Percentiles rank a stretch among this genome's conserved stretches.
Conservation (phyloP, 2,329 filamentous ascomycete species). For the Herpotrichia juniperi region DNA sequence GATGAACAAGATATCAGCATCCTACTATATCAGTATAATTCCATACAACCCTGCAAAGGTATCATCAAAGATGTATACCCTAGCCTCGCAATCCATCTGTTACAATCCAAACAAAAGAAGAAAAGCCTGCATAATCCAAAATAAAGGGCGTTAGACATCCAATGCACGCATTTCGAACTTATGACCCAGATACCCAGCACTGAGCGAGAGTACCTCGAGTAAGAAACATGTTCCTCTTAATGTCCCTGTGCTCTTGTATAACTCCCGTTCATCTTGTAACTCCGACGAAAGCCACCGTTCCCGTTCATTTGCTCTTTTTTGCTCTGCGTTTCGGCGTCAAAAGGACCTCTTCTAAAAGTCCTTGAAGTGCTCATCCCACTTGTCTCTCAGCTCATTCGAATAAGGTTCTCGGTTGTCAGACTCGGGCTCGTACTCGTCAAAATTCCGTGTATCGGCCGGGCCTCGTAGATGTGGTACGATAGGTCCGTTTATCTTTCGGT, state of each 20-base stretch:
- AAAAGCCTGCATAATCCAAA: background rate
- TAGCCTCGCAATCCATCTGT: background rate
- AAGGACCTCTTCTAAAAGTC: constrained; percentile 67
- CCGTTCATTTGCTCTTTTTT: background rate
- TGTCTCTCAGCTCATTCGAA: constrained; percentile 69
- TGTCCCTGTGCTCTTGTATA: background rate
- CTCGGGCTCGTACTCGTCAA: constrained; percentile 83
- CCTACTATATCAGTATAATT: background rate
- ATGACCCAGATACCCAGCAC: background rate
- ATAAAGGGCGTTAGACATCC: background rate
- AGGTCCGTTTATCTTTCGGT: constrained; percentile 68
- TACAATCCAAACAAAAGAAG: background rate
- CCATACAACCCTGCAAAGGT: constrained; percentile 1
- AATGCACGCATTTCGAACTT: background rate
- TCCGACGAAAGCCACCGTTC: background rate
- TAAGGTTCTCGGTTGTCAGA: constrained; percentile 69
- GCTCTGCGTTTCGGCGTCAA: background rate
- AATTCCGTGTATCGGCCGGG: constrained; percentile 78
- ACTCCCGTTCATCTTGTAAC: background rate
- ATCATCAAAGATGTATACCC: background rate
- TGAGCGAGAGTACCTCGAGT: background rate
- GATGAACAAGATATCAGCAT: background rate
- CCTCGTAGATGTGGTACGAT: constrained; percentile 77
- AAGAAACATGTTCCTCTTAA: background rate
- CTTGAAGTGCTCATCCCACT: constrained; percentile 73